Evolutionary conservation across 2,329 filamentous ascomycete species (phyloP), one percentile per base, ranked within the genome.

Genomic region (Diaporthe helianthi): DNA sequence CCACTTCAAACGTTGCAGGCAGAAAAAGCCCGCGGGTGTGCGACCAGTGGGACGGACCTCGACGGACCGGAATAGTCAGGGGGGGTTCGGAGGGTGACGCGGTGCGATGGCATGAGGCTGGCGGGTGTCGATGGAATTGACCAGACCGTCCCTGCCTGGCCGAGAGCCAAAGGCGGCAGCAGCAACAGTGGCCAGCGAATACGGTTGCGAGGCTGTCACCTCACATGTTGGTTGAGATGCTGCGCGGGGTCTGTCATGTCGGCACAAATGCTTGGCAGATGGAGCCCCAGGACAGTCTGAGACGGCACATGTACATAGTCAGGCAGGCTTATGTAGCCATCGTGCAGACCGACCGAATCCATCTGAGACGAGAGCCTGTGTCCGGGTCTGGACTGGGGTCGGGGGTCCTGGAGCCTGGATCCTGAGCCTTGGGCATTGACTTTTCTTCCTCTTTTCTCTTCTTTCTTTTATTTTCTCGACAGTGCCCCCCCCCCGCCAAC

Each of bases 21-120:
- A 47, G 68, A 58, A 49, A 49, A 60, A 67, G 58, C 24, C 24
- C 61, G 53, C 52, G 53, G 31, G 46, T 71, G 38, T 69, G 47
- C 66, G 44, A 64, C 69, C 67, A 64, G 47, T 69, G 61, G 66
- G 44, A 63, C 66, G 19, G 41, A 54, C 67, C 38, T 66, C 33
- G 58, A 68, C 65, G 33, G 26, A 61, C 51, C 41, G 64, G 46
- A 38, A 33, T 24, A 31, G 17, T 55, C 36, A 58, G 31, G 52
- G 46, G 41, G 41, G 36, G n/a, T n/a, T 38, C n/a, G 55, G 69
- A n/a, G n/a, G 60, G 63, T 49, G 49, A 55, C 49, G 31, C 38
- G 55, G 65, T 41, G 65, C n/a, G n/a, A n/a, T n/a, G n/a, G n/a
- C n/a, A 44, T 26, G 49, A 33, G 47, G 63, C 63, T 41, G 63